A percentile compares a stretch with the other conserved stretches of the same genome.
These are phyloP conservation scores for Apiotrichum sp. DNA, from an alignment of 1,284 basidiomycete species.

Conservation along the genomic window DNA sequence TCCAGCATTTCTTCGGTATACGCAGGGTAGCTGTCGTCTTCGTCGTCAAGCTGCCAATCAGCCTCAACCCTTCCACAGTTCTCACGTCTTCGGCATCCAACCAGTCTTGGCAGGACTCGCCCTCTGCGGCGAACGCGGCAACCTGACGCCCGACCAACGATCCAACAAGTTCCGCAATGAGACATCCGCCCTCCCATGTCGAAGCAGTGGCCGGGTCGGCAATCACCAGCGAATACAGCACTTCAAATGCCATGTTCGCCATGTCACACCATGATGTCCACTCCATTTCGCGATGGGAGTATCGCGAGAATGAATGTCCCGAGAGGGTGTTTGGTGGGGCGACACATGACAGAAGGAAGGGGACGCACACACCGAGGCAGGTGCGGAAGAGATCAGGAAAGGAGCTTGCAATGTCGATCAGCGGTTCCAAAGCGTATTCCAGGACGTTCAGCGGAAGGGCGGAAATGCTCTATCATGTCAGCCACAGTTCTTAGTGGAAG, in stretches of 20 bases:
- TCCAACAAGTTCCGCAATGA: slow-evolving; percentile 27
- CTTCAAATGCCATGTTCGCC: slow-evolving; percentile 48
- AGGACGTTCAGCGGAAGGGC: slow-evolving; percentile 25
- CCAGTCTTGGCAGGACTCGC: slow-evolving; percentile 59
- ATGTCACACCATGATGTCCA: slow-evolving; percentile 74
- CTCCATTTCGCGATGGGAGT: slow-evolving; percentile 25
- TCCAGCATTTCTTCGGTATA: slow-evolving; percentile 73
- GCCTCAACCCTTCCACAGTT: slow-evolving; percentile 4
- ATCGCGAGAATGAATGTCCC: slow-evolving; percentile 25
- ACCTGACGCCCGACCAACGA: slow-evolving; percentile 33
- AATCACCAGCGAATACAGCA: slow-evolving; percentile 35
- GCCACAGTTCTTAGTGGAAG: too few species aligned
- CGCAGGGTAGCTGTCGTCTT: slow-evolving; percentile 66
- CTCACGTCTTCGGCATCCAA: slow-evolving; percentile 62
- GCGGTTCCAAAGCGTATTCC: slow-evolving; percentile 51
- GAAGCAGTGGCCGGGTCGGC: slow-evolving; percentile 21
- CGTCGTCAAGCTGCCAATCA: slow-evolving; percentile 54
- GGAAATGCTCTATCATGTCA: slow-evolving; percentile 10
- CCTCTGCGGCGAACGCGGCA: slow-evolving; percentile 31
- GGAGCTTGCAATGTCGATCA: slow-evolving; percentile 65
- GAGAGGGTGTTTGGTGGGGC: slow-evolving; percentile 24
- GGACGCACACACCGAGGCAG: slow-evolving; percentile 60
- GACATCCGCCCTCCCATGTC: slow-evolving; percentile 26
- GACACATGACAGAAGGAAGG: slow-evolving; percentile 52
- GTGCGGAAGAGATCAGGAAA: slow-evolving; percentile 58